A percentile compares a stretch with the other conserved stretches of the same genome.
These are phyloP conservation scores for Macadamia integrifolia DNA, from an alignment of 164 flowering plant species.

Conservation along the genomic window DNA sequence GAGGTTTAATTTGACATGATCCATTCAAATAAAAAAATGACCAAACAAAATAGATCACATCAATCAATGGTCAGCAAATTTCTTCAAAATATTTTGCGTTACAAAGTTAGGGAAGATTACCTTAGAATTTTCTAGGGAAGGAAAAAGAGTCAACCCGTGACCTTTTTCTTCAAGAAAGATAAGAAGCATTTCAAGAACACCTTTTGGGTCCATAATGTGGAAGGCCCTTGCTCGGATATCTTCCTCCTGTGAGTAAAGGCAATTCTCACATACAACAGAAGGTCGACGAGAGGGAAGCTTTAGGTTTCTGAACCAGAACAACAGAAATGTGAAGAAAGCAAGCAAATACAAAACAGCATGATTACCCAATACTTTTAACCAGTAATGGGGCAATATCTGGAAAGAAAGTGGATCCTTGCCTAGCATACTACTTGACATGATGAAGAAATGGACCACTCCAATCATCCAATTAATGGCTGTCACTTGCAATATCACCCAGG, in stretches of 20 bases:
- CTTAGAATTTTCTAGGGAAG: constrained; percentile 37
- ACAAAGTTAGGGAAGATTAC: constrained; percentile 23
- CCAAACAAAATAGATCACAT: not conserved
- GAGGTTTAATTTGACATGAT: not conserved
- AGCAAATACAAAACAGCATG: not conserved
- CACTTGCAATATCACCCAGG: not conserved
- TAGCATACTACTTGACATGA: not conserved
- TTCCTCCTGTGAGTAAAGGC: constrained; percentile 62
- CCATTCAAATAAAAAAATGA: constrained; percentile 1
- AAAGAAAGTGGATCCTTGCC: not conserved
- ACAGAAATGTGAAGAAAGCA: not conserved
- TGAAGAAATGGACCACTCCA: not conserved
- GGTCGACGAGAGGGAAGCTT: constrained; percentile 89
- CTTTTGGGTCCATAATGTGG: constrained; percentile 85
- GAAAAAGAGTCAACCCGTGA: constrained; percentile 24
- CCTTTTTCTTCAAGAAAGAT: constrained; percentile 84
- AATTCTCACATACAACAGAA: constrained; percentile 85
- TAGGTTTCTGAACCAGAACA: constrained; percentile 48
- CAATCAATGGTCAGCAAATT: not conserved
- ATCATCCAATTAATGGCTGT: not conserved
- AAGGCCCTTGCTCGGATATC: constrained; percentile 86
- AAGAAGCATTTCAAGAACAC: constrained; percentile 73
- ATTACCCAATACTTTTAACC: no score
- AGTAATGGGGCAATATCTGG: not conserved
- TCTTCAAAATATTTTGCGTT: not conserved